Evolutionary conservation across 352 stramenopile species (phyloP).

Genomic region (Pythium volutum): DNA sequence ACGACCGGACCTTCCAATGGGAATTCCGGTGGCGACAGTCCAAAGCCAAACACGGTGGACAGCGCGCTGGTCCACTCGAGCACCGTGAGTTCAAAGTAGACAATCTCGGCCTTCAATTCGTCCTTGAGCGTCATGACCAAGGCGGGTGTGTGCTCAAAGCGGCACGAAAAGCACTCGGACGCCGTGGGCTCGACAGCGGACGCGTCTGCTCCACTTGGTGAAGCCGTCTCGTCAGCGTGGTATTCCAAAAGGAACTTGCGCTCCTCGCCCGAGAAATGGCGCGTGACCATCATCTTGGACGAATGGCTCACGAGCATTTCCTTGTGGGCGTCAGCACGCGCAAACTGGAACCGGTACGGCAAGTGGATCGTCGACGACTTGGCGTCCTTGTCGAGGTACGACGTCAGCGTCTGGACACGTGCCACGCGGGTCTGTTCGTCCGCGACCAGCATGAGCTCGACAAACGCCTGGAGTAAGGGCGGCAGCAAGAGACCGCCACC

Average conservation of each 20-base stretch:
- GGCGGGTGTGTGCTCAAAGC: conserved; percentile 76
- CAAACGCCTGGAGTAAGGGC: conserved; percentile 69
- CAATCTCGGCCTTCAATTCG: conserved; percentile 65
- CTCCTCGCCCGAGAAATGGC: conserved; percentile 72
- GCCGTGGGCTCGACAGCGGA: conserved; percentile 2
- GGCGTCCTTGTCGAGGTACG: conserved; percentile 53
- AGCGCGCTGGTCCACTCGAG: conserved; percentile 48
- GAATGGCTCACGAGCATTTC: conserved; percentile 82
- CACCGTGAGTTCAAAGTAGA: conserved; percentile 82
- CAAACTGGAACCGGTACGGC: conserved; percentile 77
- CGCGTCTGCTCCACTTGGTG: conserved; percentile 14
- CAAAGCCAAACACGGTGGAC: conserved; percentile 38
- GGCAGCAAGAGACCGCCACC: conserved; percentile 71
- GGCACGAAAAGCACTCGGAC: conserved; percentile 47
- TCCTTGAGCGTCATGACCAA: conserved; percentile 70
- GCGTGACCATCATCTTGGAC: conserved; percentile 72
- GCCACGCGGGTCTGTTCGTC: conserved; percentile 64
- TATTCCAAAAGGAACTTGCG: conserved; percentile 75
- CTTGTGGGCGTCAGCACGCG: conserved; percentile 42
- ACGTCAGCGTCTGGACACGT: conserved; percentile 47
- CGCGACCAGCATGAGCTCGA: conserved; percentile 82
- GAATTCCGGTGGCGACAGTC: conserved; percentile 66
- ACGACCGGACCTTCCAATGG: conserved; percentile 64
- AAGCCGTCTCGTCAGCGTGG: conserved; percentile 37
- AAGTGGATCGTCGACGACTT: conserved; percentile 43